Percentiles rank a stretch among this genome's conserved stretches.
These are phyloP conservation scores for Chytriomyces confervae DNA, from an alignment of 192 early-diverging fungal genomes.

Conservation along the genomic window DNA sequence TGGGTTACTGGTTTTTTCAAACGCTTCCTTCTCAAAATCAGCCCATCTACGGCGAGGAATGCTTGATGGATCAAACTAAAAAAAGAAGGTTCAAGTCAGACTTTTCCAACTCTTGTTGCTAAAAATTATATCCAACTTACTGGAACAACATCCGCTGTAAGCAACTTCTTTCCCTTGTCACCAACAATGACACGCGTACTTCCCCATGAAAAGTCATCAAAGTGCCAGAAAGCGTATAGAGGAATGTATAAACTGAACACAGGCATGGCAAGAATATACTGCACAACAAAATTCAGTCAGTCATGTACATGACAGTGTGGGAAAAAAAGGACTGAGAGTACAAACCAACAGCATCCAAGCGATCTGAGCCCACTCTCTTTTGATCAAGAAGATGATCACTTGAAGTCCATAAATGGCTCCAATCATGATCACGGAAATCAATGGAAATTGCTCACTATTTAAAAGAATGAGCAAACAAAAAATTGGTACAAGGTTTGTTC, in stretches of 20 bases:
- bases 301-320: neutral
- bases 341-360: slow-evolving; percentile 90
- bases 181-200: slow-evolving; percentile 95
- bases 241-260: slow-evolving; percentile 79
- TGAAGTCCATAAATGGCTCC: slow-evolving; percentile 94
- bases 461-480: slow-evolving; percentile 1
- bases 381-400: slow-evolving; percentile 90
- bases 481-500: neutral
- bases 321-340: neutral
- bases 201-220: slow-evolving; percentile 99
- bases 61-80: slow-evolving; percentile 78
- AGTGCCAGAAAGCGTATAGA: slow-evolving; percentile 96
- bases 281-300: slow-evolving; percentile 50
- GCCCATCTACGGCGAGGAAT: slow-evolving; percentile 89
- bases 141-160: slow-evolving; percentile 69
- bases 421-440: slow-evolving; percentile 87
- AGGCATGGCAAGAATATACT: slow-evolving; percentile 89
- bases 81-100: neutral
- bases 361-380: slow-evolving; percentile 81
- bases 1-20: slow-evolving; percentile 44
- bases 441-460: slow-evolving; percentile 65
- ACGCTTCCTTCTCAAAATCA: slow-evolving; percentile 61
- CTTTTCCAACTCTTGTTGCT: neutral
- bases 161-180: slow-evolving; percentile 70
- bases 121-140: slow-evolving; percentile 45